Base-by-base conservation (phyloP, 768 basidiomycete species). In the Naganishia antarctica region DNA sequence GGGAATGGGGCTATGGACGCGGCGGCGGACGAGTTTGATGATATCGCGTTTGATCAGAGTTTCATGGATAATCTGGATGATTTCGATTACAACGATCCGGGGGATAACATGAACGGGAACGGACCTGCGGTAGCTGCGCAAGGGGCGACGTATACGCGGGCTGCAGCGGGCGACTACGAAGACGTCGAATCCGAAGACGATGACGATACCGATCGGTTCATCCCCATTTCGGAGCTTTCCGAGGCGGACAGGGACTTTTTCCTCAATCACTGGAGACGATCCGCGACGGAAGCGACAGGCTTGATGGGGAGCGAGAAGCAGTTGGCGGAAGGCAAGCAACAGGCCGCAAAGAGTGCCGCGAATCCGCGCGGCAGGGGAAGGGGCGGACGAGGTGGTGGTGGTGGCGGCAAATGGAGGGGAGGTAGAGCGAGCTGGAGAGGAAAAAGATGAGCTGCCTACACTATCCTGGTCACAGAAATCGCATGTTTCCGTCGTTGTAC, bases 221-320 rank as follows among this genome's bases (percentile, higher is more conserved):
- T 57, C 11, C 53, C 53, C 37, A 57, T 57, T 34, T 57, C 53
- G 18, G 53, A 32, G 23, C 53, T 57, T 15, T 57, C 53, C 21
- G 53, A n/a, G 40, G 53, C 31, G 2, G 53, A 57, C 12, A 21
- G 34, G n/a, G 53, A 57, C 25, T 57, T 57, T 13, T 57, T 57
- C 37, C 53, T 57, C 53, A 57, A 57, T 37, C 53, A 57, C 23
- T 57, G 53, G 53, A 34, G 53, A 57, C 53, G 53, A 13, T 57
- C 53, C 21, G 53, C 53, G 9, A 57, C 53, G 34, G 53, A 57
- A 40, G 53, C 34, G 4, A 34, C 32, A 29, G 53, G 53, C 23
- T 57, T 57, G 37, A 9, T n/a, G 21, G 53, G 53, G 23, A 57
- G 53, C 40, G 53, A 57, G 53, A 57, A 57, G 15, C 53, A 57